Conservation (phyloP, 2,329 filamentous ascomycete species). For the Orbilia blumenaviensis region DNA sequence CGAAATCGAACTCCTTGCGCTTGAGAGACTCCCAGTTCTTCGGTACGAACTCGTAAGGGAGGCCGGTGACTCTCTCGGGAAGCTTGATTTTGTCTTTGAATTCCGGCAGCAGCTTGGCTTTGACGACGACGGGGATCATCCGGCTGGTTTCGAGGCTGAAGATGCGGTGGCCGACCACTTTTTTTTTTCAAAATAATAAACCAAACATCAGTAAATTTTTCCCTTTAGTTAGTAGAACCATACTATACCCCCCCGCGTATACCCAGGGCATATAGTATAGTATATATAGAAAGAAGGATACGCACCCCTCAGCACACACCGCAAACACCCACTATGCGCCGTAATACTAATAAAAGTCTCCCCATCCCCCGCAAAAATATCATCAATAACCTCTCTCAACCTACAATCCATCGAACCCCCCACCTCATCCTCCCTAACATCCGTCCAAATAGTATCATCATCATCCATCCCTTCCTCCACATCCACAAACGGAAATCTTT, state of each 20-base stretch:
- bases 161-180: constrained; percentile 68
- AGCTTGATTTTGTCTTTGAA: constrained; percentile 34
- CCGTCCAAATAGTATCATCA: constrained; percentile 66
- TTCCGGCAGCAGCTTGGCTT: constrained; percentile 59
- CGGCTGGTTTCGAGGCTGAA: constrained; percentile 74
- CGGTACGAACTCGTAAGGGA: constrained; percentile 23
- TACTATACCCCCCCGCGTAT: no score
- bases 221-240: no score
- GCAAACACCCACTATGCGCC: constrained; percentile 66
- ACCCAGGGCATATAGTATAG: not conserved
- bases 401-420: constrained; percentile 65
- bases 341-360: constrained; percentile 70
- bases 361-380: constrained; percentile 67
- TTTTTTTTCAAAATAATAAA: not conserved
- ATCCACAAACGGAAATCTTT: constrained; percentile 66
- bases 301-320: constrained; percentile 53
- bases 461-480: constrained; percentile 73
- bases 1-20: constrained; percentile 34
- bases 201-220: not conserved
- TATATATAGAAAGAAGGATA: not conserved
- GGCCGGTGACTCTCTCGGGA: not conserved
- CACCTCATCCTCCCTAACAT: constrained; percentile 64
- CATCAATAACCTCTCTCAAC: constrained; percentile 66
- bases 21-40: constrained; percentile 19
- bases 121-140: constrained; percentile 74